phyloP scores from a whole-genome alignment of 106 monocot species.

The Dioscorea alata region DNA sequence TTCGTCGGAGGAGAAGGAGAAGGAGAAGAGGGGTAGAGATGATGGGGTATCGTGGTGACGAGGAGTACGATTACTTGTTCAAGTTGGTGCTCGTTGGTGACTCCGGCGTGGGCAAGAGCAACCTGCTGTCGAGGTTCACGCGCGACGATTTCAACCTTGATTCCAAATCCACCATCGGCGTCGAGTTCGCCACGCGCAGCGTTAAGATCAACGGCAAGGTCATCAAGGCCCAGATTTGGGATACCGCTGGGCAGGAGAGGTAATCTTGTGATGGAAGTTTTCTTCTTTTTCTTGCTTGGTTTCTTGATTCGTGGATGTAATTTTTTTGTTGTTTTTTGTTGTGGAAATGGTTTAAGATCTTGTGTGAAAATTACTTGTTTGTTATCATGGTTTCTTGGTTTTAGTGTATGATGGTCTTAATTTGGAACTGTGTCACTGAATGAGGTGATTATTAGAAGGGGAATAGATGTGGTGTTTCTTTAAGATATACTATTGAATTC shows the following conservation, averaged over 20 bases:
- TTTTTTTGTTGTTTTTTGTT: not conserved
- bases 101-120: constrained; percentile 56
- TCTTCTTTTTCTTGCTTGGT: not conserved
- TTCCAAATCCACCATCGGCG: constrained; percentile 64
- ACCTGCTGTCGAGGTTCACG: constrained; percentile 52
- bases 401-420: too few relatives aligned
- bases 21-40: constrained; percentile 1
- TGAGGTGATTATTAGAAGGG: too few relatives aligned
- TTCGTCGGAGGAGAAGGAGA: too few relatives aligned
- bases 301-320: not conserved
- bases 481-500: too few relatives aligned
- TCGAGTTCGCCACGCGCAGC: constrained; percentile 63
- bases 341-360: not conserved
- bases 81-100: constrained; percentile 58
- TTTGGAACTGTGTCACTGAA: too few relatives aligned
- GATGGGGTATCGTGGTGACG: constrained; percentile 37
- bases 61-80: constrained; percentile 63
- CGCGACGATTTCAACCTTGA: constrained; percentile 62
- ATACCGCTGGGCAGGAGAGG: constrained; percentile 56
- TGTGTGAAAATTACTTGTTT: too few relatives aligned
- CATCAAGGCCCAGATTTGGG: constrained; percentile 56
- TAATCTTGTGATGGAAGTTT: not conserved
- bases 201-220: constrained; percentile 37
- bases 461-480: too few relatives aligned
- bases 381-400: too few relatives aligned